Percentiles rank a stretch among this genome's conserved stretches.
phyloP scores from a whole-genome alignment of 176 grass and related monocot genomes.

The Panicum miliaceum region DNA sequence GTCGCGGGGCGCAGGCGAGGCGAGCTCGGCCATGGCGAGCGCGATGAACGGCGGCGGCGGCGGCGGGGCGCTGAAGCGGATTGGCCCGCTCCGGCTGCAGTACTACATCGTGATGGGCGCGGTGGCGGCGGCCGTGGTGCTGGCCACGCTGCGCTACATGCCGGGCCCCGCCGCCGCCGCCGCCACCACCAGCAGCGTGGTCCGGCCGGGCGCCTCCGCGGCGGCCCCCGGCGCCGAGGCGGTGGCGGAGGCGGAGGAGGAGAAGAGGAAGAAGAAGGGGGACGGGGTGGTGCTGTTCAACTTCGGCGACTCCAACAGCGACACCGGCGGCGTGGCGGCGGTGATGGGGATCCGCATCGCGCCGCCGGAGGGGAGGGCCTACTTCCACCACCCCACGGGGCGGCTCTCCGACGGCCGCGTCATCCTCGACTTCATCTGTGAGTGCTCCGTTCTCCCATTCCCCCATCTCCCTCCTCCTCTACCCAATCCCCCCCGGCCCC shows the following conservation, averaged over 20 bases:
- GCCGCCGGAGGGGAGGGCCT: constrained; percentile 59
- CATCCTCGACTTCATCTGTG: constrained; percentile 92
- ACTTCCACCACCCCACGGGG: constrained; percentile 65
- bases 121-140: constrained; percentile 46
- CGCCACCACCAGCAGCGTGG: neutral
- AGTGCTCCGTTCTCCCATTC: constrained; percentile 7
- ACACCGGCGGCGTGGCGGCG: constrained; percentile 76
- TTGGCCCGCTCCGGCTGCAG: constrained; percentile 43
- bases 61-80: constrained; percentile 32
- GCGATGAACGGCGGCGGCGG: constrained; percentile 34
- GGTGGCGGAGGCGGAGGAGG: neutral
- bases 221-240: neutral
- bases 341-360: constrained; percentile 60
- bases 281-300: constrained; percentile 61
- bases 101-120: constrained; percentile 65
- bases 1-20: neutral
- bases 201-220: neutral
- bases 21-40: constrained; percentile 38
- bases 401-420: constrained; percentile 86
- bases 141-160: constrained; percentile 63
- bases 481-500: neutral
- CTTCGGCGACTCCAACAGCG: constrained; percentile 91
- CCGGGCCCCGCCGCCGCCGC: constrained; percentile 8
- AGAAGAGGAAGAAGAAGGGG: neutral
- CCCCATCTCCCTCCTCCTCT: neutral